Evolutionary conservation across 179 eudicot genomes (phyloP), one percentile per base, ranked within the genome.

Genomic region (Drosera spatulata): DNA sequence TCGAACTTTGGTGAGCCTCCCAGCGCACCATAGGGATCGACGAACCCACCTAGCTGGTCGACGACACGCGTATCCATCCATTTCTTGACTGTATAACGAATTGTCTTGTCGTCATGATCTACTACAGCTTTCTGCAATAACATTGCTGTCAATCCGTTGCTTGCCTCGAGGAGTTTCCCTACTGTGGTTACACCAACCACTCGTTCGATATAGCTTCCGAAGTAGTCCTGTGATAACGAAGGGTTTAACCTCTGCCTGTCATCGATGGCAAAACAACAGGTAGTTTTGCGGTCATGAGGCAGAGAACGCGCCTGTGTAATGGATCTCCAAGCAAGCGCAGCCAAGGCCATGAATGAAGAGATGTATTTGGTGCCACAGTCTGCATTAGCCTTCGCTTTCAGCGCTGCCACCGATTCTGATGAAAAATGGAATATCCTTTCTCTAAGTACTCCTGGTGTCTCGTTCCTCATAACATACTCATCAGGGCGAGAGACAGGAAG

Each of bases 291-390:
- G 22, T 62, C 69, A 3, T 56, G 4, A 0, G 71, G 73, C 1
- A 72, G 50, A 6, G 39, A 5, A 5, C 83, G 80, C 3, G 58
- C 71, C 54, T 71, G 69, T 3, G 73, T 79, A 42, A 75, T 55
- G 64, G 61, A 69, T 53, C 77, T 60, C 80, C 83, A 79, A 0
- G 72, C 15, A 9, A 69, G 68, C 1, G 77, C 80, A 2, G 75
- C 72, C 39, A 79, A 38, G 15, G 80, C 77, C 58, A 75, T 80
- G 6, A 79, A 60, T 6, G 76, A 66, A 8, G 83, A 79, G 45
- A 76, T 22, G 33, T 22, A 22, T 22, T 73, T 22, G 33, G 33
- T 22, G 33, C 33, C 33, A 22, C 33, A 22, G 33, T 22, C 71
- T 0, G 12, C 33, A 9, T 79, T 76, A 22, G 73, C 83, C 68